Conservation (phyloP, 1,139 yeast species). For the Yamadazyma jaroonii region DNA sequence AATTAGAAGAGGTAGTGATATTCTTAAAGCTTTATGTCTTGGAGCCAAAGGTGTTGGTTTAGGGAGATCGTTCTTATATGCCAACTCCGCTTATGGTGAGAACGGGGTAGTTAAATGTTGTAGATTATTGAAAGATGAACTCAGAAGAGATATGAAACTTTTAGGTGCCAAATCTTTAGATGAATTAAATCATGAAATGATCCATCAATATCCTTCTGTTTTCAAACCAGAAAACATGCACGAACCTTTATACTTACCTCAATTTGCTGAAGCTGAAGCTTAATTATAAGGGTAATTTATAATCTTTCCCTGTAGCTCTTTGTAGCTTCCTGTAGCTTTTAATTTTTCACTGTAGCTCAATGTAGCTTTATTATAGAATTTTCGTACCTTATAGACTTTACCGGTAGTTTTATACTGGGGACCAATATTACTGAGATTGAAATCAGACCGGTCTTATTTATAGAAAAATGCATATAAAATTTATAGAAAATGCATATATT, state of each 20-base stretch:
- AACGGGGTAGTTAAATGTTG: constrained; percentile 45
- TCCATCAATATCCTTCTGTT: constrained; percentile 14
- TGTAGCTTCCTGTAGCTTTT: too few species aligned
- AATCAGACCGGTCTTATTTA: too few species aligned
- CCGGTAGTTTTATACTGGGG: too few species aligned
- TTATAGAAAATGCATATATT: too few species aligned
- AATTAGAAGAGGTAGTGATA: constrained; percentile 51
- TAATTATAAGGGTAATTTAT: not conserved
- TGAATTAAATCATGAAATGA: constrained; percentile 27
- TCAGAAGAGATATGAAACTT: constrained; percentile 45
- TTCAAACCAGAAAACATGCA: constrained; percentile 9
- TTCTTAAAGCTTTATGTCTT: constrained; percentile 51
- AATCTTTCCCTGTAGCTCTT: too few species aligned
- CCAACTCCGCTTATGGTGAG: constrained; percentile 49
- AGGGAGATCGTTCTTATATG: constrained; percentile 48
- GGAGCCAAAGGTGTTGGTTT: constrained; percentile 57
- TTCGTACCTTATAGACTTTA: too few species aligned
- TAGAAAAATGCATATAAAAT: too few species aligned
- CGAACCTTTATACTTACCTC: constrained; percentile 15
- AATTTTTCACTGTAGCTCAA: too few species aligned
- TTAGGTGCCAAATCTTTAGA: constrained; percentile 38
- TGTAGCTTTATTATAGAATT: too few species aligned
- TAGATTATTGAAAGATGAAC: constrained; percentile 43
- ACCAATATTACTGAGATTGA: too few species aligned
- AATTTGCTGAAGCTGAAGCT: constrained; percentile 9